Evolutionary conservation across 768 basidiomycete species (phyloP).

Genomic region (Suillus subluteus): DNA sequence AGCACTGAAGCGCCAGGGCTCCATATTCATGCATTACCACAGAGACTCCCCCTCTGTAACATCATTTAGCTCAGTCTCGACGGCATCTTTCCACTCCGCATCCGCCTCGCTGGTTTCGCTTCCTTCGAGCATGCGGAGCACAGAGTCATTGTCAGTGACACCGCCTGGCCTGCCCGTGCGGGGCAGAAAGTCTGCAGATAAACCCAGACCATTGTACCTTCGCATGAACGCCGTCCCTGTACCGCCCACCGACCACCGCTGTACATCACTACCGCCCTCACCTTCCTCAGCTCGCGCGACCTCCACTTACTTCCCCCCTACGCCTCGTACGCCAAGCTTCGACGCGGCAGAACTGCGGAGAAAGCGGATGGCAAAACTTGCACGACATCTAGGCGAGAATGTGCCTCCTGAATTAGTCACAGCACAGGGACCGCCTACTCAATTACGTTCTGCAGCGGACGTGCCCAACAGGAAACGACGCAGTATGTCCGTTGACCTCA

Average conservation of each 20-base stretch:
- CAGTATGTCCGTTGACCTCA: constrained; percentile 21
- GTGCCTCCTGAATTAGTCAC: constrained; percentile 60
- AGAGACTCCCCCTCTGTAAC: constrained; percentile 25
- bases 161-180: constrained; percentile 27
- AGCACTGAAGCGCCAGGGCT: constrained; percentile 35
- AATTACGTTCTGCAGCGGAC: constrained; percentile 6
- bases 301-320: constrained; percentile 14
- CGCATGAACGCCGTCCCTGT: constrained; percentile 24
- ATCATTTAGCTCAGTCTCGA: constrained; percentile 21
- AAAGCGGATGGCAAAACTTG: constrained; percentile 59
- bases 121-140: constrained; percentile 15
- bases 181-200: constrained; percentile 18
- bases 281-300: constrained; percentile 16
- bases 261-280: constrained; percentile 17
- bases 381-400: constrained; percentile 60
- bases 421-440: constrained; percentile 14
- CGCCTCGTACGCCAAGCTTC: constrained; percentile 26
- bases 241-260: constrained; percentile 16
- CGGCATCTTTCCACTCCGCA: constrained; percentile 13
- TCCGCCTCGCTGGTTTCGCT: constrained; percentile 24
- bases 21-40: constrained; percentile 31
- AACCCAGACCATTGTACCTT: constrained; percentile 26
- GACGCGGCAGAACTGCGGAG: constrained; percentile 41
- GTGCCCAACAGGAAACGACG: constrained; percentile 13
- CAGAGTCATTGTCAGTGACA: constrained; percentile 15